Conservation (phyloP, 2,329 filamentous ascomycete species). For the Phyllosticta citrichinensis region DNA sequence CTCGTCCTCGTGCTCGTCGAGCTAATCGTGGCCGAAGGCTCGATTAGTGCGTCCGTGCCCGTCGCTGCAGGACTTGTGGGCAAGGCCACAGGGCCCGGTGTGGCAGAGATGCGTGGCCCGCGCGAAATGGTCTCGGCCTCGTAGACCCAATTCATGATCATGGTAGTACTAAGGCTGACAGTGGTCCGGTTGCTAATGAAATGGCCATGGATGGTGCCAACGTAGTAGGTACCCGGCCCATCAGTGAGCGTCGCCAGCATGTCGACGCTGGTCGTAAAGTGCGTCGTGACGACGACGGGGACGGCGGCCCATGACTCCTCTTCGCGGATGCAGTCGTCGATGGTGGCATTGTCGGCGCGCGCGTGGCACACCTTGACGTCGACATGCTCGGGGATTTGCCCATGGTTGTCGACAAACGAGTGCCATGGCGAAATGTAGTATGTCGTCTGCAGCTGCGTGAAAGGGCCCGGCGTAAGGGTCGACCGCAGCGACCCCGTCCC, state of each 20-base stretch:
- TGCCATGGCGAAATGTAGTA: conserved; percentile 38
- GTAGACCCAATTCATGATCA: conserved; percentile 27
- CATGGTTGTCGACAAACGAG: conserved; percentile 25
- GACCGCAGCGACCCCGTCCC: conserved; percentile 2
- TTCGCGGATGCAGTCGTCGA: conserved; percentile 30
- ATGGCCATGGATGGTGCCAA: conserved; percentile 30
- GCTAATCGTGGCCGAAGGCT: not conserved
- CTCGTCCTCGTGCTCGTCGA: conserved; percentile 2
- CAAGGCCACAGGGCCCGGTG: not conserved
- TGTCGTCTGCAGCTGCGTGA: conserved; percentile 30
- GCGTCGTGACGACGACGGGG: conserved; percentile 27
- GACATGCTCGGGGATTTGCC: conserved; percentile 28
- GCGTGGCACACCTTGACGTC: conserved; percentile 33
- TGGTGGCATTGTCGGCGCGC: conserved; percentile 22
- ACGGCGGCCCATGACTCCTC: conserved; percentile 34
- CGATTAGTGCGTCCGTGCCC: not conserved
- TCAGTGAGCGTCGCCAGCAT: conserved; percentile 29
- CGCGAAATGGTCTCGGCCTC: conserved; percentile 25
- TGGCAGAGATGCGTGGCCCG: not conserved
- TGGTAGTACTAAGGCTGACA: conserved; percentile 29
- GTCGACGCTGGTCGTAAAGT: conserved; percentile 27
- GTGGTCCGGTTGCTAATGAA: conserved; percentile 30
- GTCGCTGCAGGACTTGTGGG: not conserved
- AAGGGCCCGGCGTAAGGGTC: conserved; percentile 28
- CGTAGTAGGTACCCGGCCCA: conserved; percentile 22